Evolutionary conservation across 2,329 filamentous ascomycete genomes (phyloP), one percentile per base, ranked within the genome.

Genomic region (Alternaria ethzedia): DNA sequence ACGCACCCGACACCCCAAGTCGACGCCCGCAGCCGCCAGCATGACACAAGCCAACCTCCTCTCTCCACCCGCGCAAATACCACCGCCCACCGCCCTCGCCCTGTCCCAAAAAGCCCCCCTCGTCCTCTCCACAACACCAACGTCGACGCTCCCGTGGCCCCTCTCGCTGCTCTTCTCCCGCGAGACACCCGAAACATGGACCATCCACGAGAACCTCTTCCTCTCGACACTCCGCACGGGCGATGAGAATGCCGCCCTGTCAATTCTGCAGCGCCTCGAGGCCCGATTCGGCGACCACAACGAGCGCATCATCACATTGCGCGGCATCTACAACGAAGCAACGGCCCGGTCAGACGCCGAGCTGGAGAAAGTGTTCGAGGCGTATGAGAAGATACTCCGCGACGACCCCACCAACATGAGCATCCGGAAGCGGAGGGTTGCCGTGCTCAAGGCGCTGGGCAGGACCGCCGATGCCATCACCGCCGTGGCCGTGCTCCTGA

Each of bases 251-350:
- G 88, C 92, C 23, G 96, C 96, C 23, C 88, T 89, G 68, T 79
- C 89, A 71, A 92, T 92, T 76, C 86, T 98, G 41, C 88, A 92
- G 74, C 88, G 90, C 65, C 86, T 99, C 49, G 89, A 89, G 5
- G 84, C 87, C 63, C 91, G 96, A 52, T 99, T 99, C 78, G 94
- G 95, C 25, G 84, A 87, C 25, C 85, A 88, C 36, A 97, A 98
- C 80, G 93, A 97, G 81, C 90, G 93, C 69, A 86, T 98, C 54
- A 91, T 95, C 86, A 94, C 91, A 11, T 83, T 98, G 51, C 87
- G 87, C 68, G 96, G 95, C 3, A 81, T 99, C 25, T 90, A 94
- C 68, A 90, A 94, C 73, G 96, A 98, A 81, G 93, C 95, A 2
- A 87, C 88, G 44, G 93, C 94, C 20, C 83, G 87, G 55, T 88